Evolutionary conservation across 148 eudicot genomes (phyloP).

Genomic region (Silene uniflora): DNA sequence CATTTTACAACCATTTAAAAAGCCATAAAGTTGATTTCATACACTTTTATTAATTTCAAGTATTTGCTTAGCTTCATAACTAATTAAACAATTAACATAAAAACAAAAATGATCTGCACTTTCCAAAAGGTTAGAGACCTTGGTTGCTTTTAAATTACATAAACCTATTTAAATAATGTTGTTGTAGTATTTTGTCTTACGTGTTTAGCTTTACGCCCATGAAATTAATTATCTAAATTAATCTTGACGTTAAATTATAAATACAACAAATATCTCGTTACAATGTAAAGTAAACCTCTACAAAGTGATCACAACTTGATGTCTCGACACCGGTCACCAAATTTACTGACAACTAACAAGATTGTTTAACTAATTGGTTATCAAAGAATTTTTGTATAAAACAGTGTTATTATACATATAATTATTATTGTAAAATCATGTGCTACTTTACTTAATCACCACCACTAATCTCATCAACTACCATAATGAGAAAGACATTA

Average conservation of each 20-base stretch:
- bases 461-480: too few species aligned
- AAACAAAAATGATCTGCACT: conserved; percentile 16
- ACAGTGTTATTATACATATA: too few species aligned
- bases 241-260: background rate
- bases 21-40: conserved; percentile 23
- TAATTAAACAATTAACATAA: conserved; percentile 7
- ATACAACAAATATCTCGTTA: too few species aligned
- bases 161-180: conserved; percentile 2
- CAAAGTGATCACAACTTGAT: too few species aligned
- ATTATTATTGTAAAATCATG: too few species aligned
- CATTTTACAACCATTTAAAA: conserved; percentile 5
- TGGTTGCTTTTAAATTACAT: background rate
- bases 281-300: too few species aligned
- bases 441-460: too few species aligned
- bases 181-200: conserved; percentile 7
- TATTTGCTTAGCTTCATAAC: conserved; percentile 14
- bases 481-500: too few species aligned
- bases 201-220: conserved; percentile 1
- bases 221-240: background rate
- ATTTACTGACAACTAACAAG: too few species aligned
- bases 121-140: conserved; percentile 17
- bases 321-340: too few species aligned
- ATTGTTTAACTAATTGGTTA: too few species aligned
- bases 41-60: conserved; percentile 19
- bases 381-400: too few species aligned